phyloP scores from a whole-genome alignment of 2,329 filamentous ascomycete species.

The Stemphylium beticola region DNA sequence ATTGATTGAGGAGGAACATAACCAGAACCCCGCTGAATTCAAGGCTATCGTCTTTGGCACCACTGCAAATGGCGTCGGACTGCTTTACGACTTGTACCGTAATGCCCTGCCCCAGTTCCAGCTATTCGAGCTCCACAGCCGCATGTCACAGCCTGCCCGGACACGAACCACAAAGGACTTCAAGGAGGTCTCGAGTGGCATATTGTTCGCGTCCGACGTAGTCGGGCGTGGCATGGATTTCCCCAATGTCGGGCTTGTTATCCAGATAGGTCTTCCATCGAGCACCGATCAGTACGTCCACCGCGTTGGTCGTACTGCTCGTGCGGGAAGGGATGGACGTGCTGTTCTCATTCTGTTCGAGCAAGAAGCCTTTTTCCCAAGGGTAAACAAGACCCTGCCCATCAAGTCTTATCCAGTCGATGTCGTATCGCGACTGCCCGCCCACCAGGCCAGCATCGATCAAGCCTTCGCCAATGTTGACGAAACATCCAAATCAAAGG shows the following conservation, averaged over 20 bases:
- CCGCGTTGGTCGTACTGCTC: constrained; percentile 52
- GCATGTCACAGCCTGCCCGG: constrained; percentile 51
- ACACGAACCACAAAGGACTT: constrained; percentile 54
- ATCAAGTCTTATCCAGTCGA: constrained; percentile 58
- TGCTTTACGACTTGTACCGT: constrained; percentile 51
- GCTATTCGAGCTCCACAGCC: constrained; percentile 53
- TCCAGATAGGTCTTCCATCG: constrained; percentile 58
- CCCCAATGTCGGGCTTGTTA: constrained; percentile 57
- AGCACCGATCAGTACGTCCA: constrained; percentile 56
- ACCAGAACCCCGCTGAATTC: constrained; percentile 48
- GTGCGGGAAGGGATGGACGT: constrained; percentile 56
- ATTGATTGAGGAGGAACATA: constrained; percentile 54
- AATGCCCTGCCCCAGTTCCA: constrained; percentile 42
- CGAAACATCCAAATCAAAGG: constrained; percentile 50
- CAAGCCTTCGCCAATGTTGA: constrained; percentile 48
- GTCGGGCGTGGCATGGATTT: constrained; percentile 60
- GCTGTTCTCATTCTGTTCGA: constrained; percentile 61
- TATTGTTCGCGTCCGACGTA: constrained; percentile 58
- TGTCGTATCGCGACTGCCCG: constrained; percentile 46
- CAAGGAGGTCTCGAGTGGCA: constrained; percentile 54
- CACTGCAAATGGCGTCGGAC: constrained; percentile 54
- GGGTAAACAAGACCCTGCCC: constrained; percentile 56
- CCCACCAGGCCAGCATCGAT: constrained; percentile 41
- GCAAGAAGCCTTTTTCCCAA: constrained; percentile 60
- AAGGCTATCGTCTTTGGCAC: constrained; percentile 57